These are phyloP conservation scores for Golubevia pallescens DNA, from an alignment of 1,284 basidiomycete genomes.

Conservation along the genomic window DNA sequence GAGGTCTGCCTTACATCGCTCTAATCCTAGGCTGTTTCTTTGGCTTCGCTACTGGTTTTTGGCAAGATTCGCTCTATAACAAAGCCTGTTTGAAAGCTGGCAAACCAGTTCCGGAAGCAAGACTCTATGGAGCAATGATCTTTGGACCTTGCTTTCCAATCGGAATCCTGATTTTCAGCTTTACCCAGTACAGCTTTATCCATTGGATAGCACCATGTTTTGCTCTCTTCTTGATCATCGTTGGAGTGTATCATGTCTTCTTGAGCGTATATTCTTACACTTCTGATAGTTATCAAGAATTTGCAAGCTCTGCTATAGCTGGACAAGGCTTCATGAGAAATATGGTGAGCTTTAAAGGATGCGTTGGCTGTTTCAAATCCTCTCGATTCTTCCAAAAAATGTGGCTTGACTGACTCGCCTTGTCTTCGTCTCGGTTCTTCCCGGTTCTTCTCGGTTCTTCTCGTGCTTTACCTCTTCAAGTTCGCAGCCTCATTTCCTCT, in stretches of 20 bases:
- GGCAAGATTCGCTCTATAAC: conserved; percentile 22
- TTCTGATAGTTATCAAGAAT: conserved; percentile 27
- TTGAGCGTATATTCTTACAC: conserved; percentile 36
- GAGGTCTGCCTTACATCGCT: conserved; percentile 61
- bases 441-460: too few species aligned
- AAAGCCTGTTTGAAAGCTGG: conserved; percentile 17
- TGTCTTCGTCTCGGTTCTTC: too few species aligned
- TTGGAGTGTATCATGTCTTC: conserved; percentile 46
- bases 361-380: too few species aligned
- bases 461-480: too few species aligned
- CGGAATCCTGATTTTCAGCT: conserved; percentile 48
- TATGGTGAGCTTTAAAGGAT: conserved; percentile 1
- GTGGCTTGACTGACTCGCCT: too few species aligned
- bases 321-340: conserved; percentile 45
- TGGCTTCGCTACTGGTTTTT: conserved; percentile 46
- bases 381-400: too few species aligned
- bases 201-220: conserved; percentile 46
- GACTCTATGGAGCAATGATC: conserved; percentile 44
- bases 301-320: conserved; percentile 38
- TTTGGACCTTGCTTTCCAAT: conserved; percentile 29
- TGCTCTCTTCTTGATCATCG: conserved; percentile 34
- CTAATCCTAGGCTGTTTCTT: conserved; percentile 56
- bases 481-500: conserved; percentile 39
- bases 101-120: conserved; percentile 41
- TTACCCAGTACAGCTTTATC: conserved; percentile 34